Base-by-base conservation (phyloP, 352 stramenopile species). In the Peronospora tabacina region DNA sequence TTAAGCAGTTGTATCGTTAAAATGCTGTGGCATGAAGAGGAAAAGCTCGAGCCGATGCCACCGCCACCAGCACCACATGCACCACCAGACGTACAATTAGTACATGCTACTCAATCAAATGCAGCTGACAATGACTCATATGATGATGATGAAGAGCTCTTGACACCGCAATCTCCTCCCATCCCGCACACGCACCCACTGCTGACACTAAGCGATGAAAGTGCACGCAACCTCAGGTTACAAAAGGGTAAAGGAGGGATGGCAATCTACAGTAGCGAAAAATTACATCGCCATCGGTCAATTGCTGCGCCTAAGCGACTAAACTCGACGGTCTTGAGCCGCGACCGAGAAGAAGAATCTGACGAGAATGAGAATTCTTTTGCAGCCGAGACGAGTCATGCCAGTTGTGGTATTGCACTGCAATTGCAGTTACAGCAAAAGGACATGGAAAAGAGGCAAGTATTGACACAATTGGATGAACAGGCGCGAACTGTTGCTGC, bases 101-200 rank as follows among this genome's bases (percentile, higher is more conserved):
- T 60, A 20, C n/a, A 9, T 26, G 22, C 22, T 26, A 40, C 20
- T 33, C 52, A 36, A 13, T 29, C 11, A 29, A 13, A 11, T 12
- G 12, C 2, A 1, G 9, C 16, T 8, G 8, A 47, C n/a, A 48
- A 13, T 12, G 39, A 2, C 26, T 4, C 16, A 16, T n/a, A n/a
- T n/a, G 45, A 11, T 7, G 39, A 58, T 7, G 51, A 29, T 0
- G 63, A 78, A 2, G 62, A 72, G 7, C 16, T 55, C 8, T 19
- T 65, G 33, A 49, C 55, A 2, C 70, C 62, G 12, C 62, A 72
- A 42, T 52, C 65, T 11, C 48, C 74, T 33, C 76, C 76, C 5
- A 43, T 64, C 22, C 76, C 76, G 2, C 76, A 87, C 39, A 57
- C 60, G 9, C 76, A 87, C 19, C 76, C 76, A n/a, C 34, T 85